Percentiles rank a stretch among this genome's conserved stretches.
These are phyloP conservation scores for Omphalotus olearius DNA, from an alignment of 1,284 basidiomycete genomes.

Conservation along the genomic window DNA sequence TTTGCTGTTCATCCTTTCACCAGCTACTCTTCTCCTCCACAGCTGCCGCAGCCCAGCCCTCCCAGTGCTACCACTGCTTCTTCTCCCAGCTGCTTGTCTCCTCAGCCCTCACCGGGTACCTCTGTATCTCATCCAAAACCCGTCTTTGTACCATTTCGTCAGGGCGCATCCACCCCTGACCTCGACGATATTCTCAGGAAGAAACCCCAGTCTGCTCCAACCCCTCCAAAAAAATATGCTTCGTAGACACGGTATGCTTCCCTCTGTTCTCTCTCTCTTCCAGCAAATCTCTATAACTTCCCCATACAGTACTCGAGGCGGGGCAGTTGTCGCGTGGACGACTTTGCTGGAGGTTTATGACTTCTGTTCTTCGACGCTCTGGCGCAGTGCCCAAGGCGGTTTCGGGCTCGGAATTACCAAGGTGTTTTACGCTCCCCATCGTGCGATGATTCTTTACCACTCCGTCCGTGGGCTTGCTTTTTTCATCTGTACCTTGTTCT, in stretches of 20 bases:
- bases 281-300: too few relatives aligned
- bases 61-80: neutral
- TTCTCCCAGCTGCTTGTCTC: conserved; percentile 8
- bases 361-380: too few relatives aligned
- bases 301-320: too few relatives aligned
- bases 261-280: neutral
- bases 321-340: too few relatives aligned
- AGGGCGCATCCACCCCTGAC: conserved; percentile 19
- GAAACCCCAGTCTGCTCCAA: conserved; percentile 11
- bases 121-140: conserved; percentile 8
- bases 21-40: conserved; percentile 17
- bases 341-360: too few relatives aligned
- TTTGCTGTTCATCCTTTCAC: conserved; percentile 23
- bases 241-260: conserved; percentile 1
- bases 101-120: conserved; percentile 14
- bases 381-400: too few relatives aligned
- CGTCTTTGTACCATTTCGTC: conserved; percentile 21
- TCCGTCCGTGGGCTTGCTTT: too few relatives aligned
- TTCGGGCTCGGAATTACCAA: too few relatives aligned
- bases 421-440: too few relatives aligned
- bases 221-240: neutral
- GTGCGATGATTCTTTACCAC: too few relatives aligned
- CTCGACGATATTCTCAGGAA: conserved; percentile 21
- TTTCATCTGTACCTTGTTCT: too few relatives aligned
- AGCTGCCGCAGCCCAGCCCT: neutral